phyloP scores from a whole-genome alignment of 2,329 filamentous ascomycete genomes.

The Teratosphaeria epicoccoides region DNA sequence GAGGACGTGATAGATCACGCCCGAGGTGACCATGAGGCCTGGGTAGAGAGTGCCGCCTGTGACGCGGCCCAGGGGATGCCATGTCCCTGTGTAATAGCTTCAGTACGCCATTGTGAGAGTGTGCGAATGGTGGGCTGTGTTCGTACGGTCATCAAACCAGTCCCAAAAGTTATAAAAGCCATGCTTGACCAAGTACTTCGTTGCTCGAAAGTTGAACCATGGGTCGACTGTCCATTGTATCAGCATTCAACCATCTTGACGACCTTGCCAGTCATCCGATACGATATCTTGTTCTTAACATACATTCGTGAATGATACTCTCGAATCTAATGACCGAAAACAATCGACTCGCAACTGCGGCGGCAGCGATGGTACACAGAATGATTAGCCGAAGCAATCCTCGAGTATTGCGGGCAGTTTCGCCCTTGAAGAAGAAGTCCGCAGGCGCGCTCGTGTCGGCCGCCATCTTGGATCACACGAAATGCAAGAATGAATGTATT shows the following conservation, averaged over 20 bases:
- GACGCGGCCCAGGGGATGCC: conserved; percentile 96
- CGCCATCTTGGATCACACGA: background rate
- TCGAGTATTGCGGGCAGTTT: conserved; percentile 69
- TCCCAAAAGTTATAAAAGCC: conserved; percentile 99
- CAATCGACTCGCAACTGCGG: conserved; percentile 82
- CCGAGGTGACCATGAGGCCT: conserved; percentile 97
- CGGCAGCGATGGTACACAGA: conserved; percentile 78
- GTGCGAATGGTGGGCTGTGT: background rate
- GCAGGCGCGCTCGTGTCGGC: conserved; percentile 3
- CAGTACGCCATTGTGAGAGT: background rate
- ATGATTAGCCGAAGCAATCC: conserved; percentile 82
- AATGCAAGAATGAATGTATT: background rate
- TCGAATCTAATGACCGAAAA: conserved; percentile 99
- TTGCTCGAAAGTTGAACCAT: conserved; percentile 99
- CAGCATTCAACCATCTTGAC: background rate
- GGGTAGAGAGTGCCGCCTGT: conserved; percentile 98
- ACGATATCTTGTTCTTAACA: conserved; percentile 33
- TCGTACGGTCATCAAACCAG: conserved; percentile 93
- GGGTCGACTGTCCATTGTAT: conserved; percentile 64
- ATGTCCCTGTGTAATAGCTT: conserved; percentile 54
- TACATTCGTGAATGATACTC: conserved; percentile 99
- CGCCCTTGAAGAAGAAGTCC: conserved; percentile 58
- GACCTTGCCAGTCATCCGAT: background rate
- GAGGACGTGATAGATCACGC: conserved; percentile 88
- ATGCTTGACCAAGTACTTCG: conserved; percentile 92